These are phyloP conservation scores for Holtermannia corniformis DNA, from an alignment of 768 basidiomycete species.

Conservation along the genomic window DNA sequence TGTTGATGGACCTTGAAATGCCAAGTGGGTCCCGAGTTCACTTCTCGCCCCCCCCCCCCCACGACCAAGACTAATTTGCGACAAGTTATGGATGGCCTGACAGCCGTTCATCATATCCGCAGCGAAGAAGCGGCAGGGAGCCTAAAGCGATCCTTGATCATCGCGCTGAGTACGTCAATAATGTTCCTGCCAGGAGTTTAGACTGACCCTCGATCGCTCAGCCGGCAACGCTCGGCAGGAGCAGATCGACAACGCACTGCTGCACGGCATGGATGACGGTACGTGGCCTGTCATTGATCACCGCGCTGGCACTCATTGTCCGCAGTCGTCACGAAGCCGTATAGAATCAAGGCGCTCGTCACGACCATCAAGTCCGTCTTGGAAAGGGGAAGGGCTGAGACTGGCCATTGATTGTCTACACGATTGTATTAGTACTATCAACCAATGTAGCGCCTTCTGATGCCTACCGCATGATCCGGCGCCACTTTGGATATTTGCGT, in stretches of 20 bases:
- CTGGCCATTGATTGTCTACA: too few relatives aligned
- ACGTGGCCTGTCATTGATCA: not conserved
- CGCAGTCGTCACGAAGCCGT: conserved; percentile 33
- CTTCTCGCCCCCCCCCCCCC: too few relatives aligned
- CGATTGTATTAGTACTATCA: too few relatives aligned
- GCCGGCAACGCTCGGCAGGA: conserved; percentile 39
- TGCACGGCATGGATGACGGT: conserved; percentile 37
- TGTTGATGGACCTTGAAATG: conserved; percentile 38
- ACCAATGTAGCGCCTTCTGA: too few relatives aligned
- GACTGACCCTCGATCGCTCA: conserved; percentile 1
- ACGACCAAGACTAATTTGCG: not conserved
- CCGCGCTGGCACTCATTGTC: not conserved
- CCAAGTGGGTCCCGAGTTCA: conserved; percentile 24
- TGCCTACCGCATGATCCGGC: too few relatives aligned
- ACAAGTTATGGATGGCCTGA: conserved; percentile 38
- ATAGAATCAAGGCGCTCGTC: conserved; percentile 7
- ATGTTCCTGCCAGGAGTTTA: not conserved
- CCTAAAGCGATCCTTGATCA: conserved; percentile 21
- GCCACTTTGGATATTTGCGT: too few relatives aligned
- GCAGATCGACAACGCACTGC: conserved; percentile 36
- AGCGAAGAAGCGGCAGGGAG: conserved; percentile 27
- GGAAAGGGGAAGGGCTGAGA: too few relatives aligned
- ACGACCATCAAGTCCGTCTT: too few relatives aligned
- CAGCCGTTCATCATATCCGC: conserved; percentile 29
- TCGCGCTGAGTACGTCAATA: conserved; percentile 30